phyloP scores from a whole-genome alignment of 1,284 basidiomycete species.

The Leccinum griseonigrum region DNA sequence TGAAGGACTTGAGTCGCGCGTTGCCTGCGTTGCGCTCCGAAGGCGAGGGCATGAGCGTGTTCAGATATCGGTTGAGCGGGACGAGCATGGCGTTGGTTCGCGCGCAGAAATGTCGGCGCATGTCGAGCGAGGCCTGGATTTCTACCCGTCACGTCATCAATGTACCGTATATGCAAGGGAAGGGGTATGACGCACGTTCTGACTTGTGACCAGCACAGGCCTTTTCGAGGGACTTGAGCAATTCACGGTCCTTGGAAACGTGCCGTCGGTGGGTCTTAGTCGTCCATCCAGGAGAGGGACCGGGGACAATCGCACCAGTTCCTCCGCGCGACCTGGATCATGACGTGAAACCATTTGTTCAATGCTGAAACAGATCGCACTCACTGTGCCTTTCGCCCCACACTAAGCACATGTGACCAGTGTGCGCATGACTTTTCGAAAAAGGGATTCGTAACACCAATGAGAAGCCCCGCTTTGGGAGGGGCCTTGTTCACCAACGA shows the following conservation, averaged over 20 bases:
- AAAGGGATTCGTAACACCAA: conserved; percentile 95
- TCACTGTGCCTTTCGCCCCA: conserved; percentile 49
- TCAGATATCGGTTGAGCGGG: conserved; percentile 91
- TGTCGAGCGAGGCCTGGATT: conserved; percentile 59
- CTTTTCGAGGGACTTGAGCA: conserved; percentile 68
- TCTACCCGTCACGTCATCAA: conserved; percentile 37
- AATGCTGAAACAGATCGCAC: conserved; percentile 17
- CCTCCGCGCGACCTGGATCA: conserved; percentile 13
- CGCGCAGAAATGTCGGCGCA: conserved; percentile 85
- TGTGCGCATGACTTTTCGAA: conserved; percentile 86
- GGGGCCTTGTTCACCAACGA: conserved; percentile 78
- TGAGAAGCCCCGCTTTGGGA: conserved; percentile 79
- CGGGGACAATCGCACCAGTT: conserved; percentile 35
- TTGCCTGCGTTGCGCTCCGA: conserved; percentile 37
- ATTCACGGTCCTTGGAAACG: conserved; percentile 77
- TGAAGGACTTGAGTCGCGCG: conserved; percentile 73
- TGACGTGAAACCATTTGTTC: neutral
- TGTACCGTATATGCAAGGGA: neutral
- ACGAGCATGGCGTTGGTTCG: conserved; percentile 89
- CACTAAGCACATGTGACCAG: conserved; percentile 88
- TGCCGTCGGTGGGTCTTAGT: conserved; percentile 81
- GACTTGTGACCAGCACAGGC: conserved; percentile 49
- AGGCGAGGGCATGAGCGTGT: conserved; percentile 80
- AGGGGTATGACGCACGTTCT: conserved; percentile 45
- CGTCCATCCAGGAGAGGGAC: conserved; percentile 69